phyloP scores from a whole-genome alignment of 2,329 filamentous ascomycete species.

The Pyrenophora teres region DNA sequence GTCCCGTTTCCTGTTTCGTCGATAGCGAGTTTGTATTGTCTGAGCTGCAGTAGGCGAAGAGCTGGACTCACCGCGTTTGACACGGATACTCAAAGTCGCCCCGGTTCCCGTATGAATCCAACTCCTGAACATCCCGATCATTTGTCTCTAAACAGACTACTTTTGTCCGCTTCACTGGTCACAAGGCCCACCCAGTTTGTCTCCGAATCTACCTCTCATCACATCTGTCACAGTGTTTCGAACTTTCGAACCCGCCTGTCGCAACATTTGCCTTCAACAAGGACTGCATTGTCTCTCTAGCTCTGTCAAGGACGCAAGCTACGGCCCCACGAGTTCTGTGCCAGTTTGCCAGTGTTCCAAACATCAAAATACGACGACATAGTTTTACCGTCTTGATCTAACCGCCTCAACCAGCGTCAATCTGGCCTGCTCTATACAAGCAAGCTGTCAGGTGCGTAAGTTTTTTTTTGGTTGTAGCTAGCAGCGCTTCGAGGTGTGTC shows the following conservation, averaged over 20 bases:
- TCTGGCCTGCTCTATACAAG: slow-evolving; percentile 43
- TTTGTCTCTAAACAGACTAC: slow-evolving; percentile 41
- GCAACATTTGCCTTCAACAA: slow-evolving; percentile 32
- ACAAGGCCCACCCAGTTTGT: slow-evolving; percentile 36
- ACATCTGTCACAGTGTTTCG: slow-evolving; percentile 22
- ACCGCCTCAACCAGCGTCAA: slow-evolving; percentile 37
- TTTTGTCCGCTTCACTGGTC: slow-evolving; percentile 34
- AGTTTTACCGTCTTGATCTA: slow-evolving; percentile 6
- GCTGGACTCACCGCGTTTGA: slow-evolving; percentile 34
- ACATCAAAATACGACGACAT: slow-evolving; percentile 13
- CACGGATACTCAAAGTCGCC: slow-evolving; percentile 43
- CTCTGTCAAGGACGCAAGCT: slow-evolving; percentile 20
- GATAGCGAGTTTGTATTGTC: slow-evolving; percentile 34
- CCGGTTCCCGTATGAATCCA: slow-evolving; percentile 47
- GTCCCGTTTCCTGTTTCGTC: slow-evolving; percentile 40
- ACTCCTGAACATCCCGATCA: slow-evolving; percentile 38
- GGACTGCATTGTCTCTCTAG: slow-evolving; percentile 24
- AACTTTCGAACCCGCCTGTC: slow-evolving; percentile 24
- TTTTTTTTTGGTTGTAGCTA: slow-evolving; percentile 19
- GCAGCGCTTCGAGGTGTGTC: slow-evolving; percentile 13
- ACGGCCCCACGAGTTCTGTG: slow-evolving; percentile 22
- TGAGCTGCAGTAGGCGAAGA: slow-evolving; percentile 33
- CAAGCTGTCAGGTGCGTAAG: slow-evolving; percentile 46
- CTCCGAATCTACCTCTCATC: slow-evolving; percentile 27
- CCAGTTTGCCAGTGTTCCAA: slow-evolving; percentile 17